These are phyloP conservation scores for Leptodontidium sp. DNA, from an alignment of 2,329 filamentous ascomycete genomes.

Conservation along the genomic window DNA sequence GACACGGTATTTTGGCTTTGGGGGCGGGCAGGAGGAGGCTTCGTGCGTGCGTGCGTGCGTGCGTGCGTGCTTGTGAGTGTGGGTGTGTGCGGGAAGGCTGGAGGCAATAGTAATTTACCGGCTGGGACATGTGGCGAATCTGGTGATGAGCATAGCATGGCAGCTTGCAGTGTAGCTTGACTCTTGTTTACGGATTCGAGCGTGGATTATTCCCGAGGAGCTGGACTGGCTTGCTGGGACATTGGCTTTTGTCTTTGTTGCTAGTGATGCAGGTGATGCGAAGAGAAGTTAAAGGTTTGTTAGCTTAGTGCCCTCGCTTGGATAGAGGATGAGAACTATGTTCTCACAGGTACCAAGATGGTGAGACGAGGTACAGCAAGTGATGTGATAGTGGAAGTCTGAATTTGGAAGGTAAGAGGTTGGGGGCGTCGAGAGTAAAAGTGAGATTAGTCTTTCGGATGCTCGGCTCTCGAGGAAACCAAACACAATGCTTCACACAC, in stretches of 20 bases:
- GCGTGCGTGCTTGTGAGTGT: not conserved
- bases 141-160: not conserved
- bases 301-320: no score
- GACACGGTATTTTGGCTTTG: not conserved
- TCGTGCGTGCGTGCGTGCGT: constrained; percentile 4
- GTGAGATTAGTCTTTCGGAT: not conserved
- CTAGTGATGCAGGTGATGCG: no score
- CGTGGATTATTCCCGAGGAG: not conserved
- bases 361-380: not conserved
- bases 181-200: no score
- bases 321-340: not conserved
- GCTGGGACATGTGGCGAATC: no score
- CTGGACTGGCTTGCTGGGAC: not conserved
- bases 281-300: no score
- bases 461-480: not conserved
- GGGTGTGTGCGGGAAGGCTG: not conserved
- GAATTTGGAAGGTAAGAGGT: not conserved
- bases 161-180: not conserved
- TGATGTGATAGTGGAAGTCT: not conserved
- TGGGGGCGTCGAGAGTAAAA: not conserved
- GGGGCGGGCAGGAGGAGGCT: constrained; percentile 16
- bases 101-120: not conserved
- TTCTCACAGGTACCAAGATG: not conserved
- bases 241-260: no score
- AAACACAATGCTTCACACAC: not conserved